Percentiles rank a stretch among this genome's conserved stretches.
These are phyloP conservation scores for Trametes pubescens DNA, from an alignment of 1,284 basidiomycete genomes.

Conservation along the genomic window DNA sequence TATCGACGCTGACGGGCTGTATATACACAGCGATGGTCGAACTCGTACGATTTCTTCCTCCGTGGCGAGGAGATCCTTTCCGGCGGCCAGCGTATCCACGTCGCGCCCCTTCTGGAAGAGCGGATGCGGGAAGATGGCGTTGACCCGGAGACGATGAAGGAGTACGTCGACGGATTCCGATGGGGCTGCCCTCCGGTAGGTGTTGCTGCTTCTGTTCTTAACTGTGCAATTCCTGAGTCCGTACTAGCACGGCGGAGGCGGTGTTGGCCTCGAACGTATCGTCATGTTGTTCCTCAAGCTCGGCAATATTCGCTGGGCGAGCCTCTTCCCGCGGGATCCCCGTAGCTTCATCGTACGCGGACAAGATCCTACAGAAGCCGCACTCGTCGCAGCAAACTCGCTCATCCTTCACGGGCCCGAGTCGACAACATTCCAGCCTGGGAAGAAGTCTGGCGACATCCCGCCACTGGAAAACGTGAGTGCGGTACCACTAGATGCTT, in stretches of 20 bases:
- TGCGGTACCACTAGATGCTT: not conserved
- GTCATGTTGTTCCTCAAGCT: conserved; percentile 71
- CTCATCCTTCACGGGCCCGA: conserved; percentile 45
- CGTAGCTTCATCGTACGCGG: conserved; percentile 50
- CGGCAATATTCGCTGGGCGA: conserved; percentile 70
- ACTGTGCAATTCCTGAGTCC: not conserved
- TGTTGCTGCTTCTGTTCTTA: not conserved
- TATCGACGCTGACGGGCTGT: not conserved
- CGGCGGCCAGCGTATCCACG: conserved; percentile 74
- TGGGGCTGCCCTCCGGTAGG: conserved; percentile 67
- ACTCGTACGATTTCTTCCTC: conserved; percentile 82
- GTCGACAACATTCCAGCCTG: conserved; percentile 40
- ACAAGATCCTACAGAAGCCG: conserved; percentile 40
- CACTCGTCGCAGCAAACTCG: conserved; percentile 38
- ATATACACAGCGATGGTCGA: conserved; percentile 52
- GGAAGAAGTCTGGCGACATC: conserved; percentile 40
- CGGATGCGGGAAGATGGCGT: conserved; percentile 63
- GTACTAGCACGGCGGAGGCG: conserved; percentile 44
- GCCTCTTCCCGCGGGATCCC: conserved; percentile 72
- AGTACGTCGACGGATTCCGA: conserved; percentile 73
- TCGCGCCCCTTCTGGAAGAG: conserved; percentile 63
- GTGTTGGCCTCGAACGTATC: conserved; percentile 65
- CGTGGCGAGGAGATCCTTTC: conserved; percentile 78
- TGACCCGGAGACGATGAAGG: conserved; percentile 60
- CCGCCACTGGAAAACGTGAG: conserved; percentile 46